Percentiles rank a stretch among this genome's conserved stretches.
Conservation (phyloP, 1,284 basidiomycete genomes). For the Cystobasidium sp. region DNA sequence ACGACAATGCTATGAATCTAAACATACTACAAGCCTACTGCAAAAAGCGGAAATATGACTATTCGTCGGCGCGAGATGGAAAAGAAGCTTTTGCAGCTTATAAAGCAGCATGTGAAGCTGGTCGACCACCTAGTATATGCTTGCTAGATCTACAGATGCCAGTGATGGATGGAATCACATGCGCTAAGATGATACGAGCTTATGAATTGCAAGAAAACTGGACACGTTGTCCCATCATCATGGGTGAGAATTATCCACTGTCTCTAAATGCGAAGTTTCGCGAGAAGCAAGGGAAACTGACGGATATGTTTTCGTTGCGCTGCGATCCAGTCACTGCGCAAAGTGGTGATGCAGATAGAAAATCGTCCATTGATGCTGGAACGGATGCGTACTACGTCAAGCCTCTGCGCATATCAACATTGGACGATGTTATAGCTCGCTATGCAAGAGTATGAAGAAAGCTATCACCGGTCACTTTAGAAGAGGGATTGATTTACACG, state of each 20-base stretch:
- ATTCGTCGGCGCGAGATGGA: conserved; percentile 11
- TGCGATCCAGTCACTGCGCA: conserved; percentile 23
- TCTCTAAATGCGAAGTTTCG: too few species aligned
- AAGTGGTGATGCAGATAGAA: conserved; percentile 15
- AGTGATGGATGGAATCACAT: conserved; percentile 19
- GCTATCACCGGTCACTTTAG: too few species aligned
- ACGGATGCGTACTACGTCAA: conserved; percentile 28
- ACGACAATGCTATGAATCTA: conserved; percentile 34
- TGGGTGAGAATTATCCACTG: conserved; percentile 1
- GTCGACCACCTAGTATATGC: conserved; percentile 4
- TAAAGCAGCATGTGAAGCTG: not conserved
- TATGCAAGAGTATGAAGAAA: not conserved
- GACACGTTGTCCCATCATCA: conserved; percentile 17
- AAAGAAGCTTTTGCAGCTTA: conserved; percentile 20
- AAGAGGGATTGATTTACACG: too few species aligned
- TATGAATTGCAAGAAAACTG: conserved; percentile 15
- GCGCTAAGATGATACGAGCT: conserved; percentile 16
- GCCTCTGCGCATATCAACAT: conserved; percentile 12
- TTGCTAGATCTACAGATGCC: conserved; percentile 38
- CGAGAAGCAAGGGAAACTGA: too few species aligned
- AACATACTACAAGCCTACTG: conserved; percentile 25
- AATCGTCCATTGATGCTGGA: not conserved
- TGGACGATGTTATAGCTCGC: conserved; percentile 19
- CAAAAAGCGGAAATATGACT: conserved; percentile 9
- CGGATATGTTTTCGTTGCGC: not conserved